Conservation (phyloP, 192 early-diverging fungal species). For the Phlyctochytrium planicorne region DNA sequence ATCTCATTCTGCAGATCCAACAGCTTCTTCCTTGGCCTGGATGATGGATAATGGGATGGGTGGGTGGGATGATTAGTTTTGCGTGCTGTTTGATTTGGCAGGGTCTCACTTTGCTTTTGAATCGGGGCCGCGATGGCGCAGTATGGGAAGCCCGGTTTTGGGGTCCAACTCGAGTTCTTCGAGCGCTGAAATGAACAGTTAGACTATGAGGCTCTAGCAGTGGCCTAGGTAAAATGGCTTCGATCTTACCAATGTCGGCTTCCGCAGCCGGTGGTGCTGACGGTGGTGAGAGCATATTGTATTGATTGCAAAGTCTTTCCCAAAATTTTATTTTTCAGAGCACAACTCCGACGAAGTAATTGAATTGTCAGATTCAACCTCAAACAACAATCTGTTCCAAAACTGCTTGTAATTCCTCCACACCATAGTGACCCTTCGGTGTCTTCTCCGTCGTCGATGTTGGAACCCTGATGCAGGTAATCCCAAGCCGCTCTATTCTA, state of each 20-base stretch:
- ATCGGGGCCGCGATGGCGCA: slow-evolving; percentile 19
- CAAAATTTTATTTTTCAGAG: no score
- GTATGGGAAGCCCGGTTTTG: background rate
- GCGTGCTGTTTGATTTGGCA: background rate
- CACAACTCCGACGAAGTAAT: no score
- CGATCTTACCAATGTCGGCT: no score
- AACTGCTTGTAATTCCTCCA: slow-evolving; percentile 15
- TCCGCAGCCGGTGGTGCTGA: no score
- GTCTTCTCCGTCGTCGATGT: slow-evolving; percentile 1
- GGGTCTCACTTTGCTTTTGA: slow-evolving; percentile 18
- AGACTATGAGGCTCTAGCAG: no score
- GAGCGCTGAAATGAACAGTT: background rate
- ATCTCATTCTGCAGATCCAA: slow-evolving; percentile 24
- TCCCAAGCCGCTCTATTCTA: slow-evolving; percentile 38
- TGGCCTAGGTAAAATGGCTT: no score
- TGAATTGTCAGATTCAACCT: no score
- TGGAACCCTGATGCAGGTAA: slow-evolving; percentile 33
- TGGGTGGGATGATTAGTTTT: no score
- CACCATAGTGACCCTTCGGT: slow-evolving; percentile 10
- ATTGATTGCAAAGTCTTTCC: no score
- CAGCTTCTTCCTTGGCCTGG: slow-evolving; percentile 25
- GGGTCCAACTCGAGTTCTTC: background rate
- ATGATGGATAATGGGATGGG: background rate
- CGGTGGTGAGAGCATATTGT: no score
- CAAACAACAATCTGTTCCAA: slow-evolving; percentile 13